Base-by-base conservation (phyloP, 164 flowering plant genomes). In the Aristolochia fimbriata region DNA sequence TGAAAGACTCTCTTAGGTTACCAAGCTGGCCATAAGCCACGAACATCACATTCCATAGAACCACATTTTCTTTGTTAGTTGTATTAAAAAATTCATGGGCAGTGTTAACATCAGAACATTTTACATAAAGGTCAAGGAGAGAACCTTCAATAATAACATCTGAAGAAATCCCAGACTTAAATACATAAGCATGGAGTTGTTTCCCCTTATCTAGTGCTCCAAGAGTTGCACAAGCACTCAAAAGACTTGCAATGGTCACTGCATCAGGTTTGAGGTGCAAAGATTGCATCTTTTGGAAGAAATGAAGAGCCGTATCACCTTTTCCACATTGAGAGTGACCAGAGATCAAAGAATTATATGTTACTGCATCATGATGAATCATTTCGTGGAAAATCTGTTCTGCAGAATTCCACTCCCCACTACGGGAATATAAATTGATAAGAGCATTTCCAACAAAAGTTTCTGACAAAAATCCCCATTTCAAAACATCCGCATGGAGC, bases 31-130 rank as follows among this genome's bases (percentile, higher is more conserved):
- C 75, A 55, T 72, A 68, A 33, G 71, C 75, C 58, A 62, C 66
- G 52, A 72, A 71, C 71, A 72, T 72, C 66, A 64, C 62, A 64
- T 68, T 72, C 75, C 75, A 72, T 37, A 72, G 51, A 49, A 72
- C 75, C 27, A 72, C 63, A 61, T 72, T 72, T 61, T 57, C 68
- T 54, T 46, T 64, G 21, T 51, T 25, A 13, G 69, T 64, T 4
- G 69, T 51, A 45, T 64, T 47, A 51, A 72, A 72, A 17, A 60
- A 61, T 7, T 64, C 60, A 43, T 53, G 71, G 56, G 75, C 75
- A 57, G 57, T 61, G 45, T 56, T 27, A 43, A 72, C 20, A 43
- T 64, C 71, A 14, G 56, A 63, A 21, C 68, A 72, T 53, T 72
- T 68, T 37, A 72, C 61, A 22, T 68, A 72, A 16, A 72, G 68